These are phyloP conservation scores for Metarhizium anisopliae DNA, from an alignment of 2,329 filamentous ascomycete species.

Conservation along the genomic window DNA sequence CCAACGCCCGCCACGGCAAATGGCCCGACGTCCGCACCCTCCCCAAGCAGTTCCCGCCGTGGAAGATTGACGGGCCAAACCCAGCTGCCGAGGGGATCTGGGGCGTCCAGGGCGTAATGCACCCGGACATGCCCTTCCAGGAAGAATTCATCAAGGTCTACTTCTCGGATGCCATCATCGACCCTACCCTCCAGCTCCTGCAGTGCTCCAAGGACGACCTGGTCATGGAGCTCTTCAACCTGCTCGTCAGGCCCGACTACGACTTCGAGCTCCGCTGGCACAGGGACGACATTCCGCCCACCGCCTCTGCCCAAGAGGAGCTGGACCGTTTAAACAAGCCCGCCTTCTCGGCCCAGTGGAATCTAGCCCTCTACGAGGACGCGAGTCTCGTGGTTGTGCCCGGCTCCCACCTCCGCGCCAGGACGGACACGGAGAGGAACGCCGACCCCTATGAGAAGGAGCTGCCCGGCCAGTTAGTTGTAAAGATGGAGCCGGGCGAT, in stretches of 20 bases:
- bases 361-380: slow-evolving; percentile 70
- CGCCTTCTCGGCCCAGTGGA: slow-evolving; percentile 76
- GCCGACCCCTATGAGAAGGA: slow-evolving; percentile 55
- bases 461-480: slow-evolving; percentile 56
- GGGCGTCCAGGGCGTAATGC: slow-evolving; percentile 79
- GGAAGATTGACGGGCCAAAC: slow-evolving; percentile 43
- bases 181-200: slow-evolving; percentile 56
- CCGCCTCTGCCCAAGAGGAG: slow-evolving; percentile 58
- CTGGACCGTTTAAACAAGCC: slow-evolving; percentile 46
- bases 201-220: slow-evolving; percentile 48
- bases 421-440: slow-evolving; percentile 58
- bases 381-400: slow-evolving; percentile 66
- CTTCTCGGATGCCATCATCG: slow-evolving; percentile 57
- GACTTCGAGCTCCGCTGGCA: slow-evolving; percentile 77
- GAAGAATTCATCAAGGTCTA: slow-evolving; percentile 58
- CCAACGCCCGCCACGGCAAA: slow-evolving; percentile 52
- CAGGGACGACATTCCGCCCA: slow-evolving; percentile 65
- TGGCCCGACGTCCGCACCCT: slow-evolving; percentile 79
- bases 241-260: slow-evolving; percentile 63
- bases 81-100: slow-evolving; percentile 59
- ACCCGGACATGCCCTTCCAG: slow-evolving; percentile 57
- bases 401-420: slow-evolving; percentile 60
- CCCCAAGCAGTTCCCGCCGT: slow-evolving; percentile 84
- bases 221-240: slow-evolving; percentile 84
- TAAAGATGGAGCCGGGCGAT: slow-evolving; percentile 63